Percentiles rank a stretch among this genome's conserved stretches.
phyloP scores from a whole-genome alignment of 2,329 filamentous ascomycete species.

The Fusarium globosum region DNA sequence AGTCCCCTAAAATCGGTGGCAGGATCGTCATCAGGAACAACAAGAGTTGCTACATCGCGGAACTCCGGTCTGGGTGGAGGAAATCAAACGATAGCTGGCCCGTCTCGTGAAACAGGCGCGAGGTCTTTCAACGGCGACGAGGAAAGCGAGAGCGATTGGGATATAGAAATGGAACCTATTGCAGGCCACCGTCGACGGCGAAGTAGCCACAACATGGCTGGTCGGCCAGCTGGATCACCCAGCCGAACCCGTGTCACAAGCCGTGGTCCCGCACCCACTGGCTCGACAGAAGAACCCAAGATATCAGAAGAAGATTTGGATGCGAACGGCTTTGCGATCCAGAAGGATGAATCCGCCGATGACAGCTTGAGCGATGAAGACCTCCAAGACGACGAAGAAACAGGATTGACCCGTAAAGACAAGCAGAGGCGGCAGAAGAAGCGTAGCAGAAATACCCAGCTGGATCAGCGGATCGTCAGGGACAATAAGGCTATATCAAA shows the following conservation, averaged over 20 bases:
- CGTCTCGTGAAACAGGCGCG: constrained; percentile 24
- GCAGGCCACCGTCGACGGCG: constrained; percentile 65
- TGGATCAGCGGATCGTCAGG: constrained; percentile 76
- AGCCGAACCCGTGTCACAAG: constrained; percentile 43
- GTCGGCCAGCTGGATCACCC: constrained; percentile 47
- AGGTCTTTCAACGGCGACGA: constrained; percentile 43
- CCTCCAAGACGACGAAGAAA: constrained; percentile 87
- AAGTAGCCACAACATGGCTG: constrained; percentile 57
- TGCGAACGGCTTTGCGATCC: constrained; percentile 42
- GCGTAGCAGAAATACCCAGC: constrained; percentile 72
- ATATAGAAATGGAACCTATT: constrained; percentile 68
- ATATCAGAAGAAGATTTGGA: constrained; percentile 57
- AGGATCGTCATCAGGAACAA: constrained; percentile 17
- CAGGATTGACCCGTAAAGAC: constrained; percentile 81
- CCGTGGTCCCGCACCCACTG: constrained; percentile 37
- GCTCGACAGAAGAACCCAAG: constrained; percentile 56
- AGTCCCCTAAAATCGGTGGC: constrained; percentile 7
- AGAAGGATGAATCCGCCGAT: constrained; percentile 53
- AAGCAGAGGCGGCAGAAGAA: constrained; percentile 74
- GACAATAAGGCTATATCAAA: constrained; percentile 68
- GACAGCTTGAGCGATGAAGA: constrained; percentile 77
- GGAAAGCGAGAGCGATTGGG: constrained; percentile 52
- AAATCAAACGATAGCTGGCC: constrained; percentile 31
- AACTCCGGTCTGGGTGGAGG: constrained; percentile 19
- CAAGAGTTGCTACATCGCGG: constrained; percentile 10